Evolutionary conservation across 2,329 filamentous ascomycete genomes (phyloP).

Genomic region (Epichloe sp.): DNA sequence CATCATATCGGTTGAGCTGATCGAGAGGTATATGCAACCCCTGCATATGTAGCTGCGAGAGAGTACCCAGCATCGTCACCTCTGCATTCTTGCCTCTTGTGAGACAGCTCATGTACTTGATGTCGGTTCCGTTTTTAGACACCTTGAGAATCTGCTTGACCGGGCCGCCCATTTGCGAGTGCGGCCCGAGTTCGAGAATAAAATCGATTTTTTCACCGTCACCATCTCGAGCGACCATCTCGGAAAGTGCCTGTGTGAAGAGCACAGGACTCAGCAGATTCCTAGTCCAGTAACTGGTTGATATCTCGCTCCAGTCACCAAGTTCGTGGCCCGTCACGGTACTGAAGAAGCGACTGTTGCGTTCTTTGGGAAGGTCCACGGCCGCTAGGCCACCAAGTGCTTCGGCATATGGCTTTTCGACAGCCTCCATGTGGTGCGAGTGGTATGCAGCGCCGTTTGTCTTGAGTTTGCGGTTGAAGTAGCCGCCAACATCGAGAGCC

Average conservation of each 20-base stretch:
- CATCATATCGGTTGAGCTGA: too few species aligned
- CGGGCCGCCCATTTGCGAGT: neutral
- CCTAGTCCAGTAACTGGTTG: neutral
- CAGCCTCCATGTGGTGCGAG: constrained; percentile 8
- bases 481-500: constrained; percentile 3
- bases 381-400: too few species aligned
- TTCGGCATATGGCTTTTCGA: too few species aligned
- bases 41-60: too few species aligned
- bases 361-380: too few species aligned
- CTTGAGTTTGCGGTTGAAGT: constrained; percentile 12
- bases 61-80: too few species aligned
- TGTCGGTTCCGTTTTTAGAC: too few species aligned
- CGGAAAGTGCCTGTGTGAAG: neutral
- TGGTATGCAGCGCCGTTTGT: constrained; percentile 10
- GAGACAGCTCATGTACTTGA: too few species aligned
- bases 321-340: neutral
- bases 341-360: too few species aligned
- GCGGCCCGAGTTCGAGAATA: constrained; percentile 2
- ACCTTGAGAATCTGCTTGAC: neutral
- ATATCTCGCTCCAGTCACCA: neutral
- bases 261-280: neutral
- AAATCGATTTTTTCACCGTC: neutral
- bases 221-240: neutral
- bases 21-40: too few species aligned
- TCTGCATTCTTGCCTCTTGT: too few species aligned